A percentile compares a stretch with the other conserved stretches of the same genome.
phyloP scores from a whole-genome alignment of 228 moss, liverwort and hornwort genomes.

The Sphagnum fallax region DNA sequence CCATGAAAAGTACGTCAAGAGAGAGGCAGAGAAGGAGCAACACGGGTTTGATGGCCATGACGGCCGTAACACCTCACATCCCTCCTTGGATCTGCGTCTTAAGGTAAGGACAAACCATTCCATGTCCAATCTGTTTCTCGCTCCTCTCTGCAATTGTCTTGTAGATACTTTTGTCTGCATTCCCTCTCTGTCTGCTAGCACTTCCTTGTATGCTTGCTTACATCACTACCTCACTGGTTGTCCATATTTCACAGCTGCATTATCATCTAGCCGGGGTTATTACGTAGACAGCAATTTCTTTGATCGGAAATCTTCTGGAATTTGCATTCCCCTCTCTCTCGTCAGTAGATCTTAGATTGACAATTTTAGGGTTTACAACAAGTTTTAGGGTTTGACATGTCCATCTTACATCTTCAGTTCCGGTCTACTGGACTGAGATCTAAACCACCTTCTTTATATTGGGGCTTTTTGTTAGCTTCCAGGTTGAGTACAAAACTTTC shows the following conservation, averaged over 20 bases:
- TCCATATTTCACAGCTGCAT: background rate
- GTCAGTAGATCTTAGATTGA: too few species aligned
- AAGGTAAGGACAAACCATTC: constrained; percentile 39
- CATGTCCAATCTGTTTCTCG: background rate
- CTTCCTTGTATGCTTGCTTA: background rate
- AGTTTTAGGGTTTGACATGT: too few species aligned
- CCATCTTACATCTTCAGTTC: too few species aligned
- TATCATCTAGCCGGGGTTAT: background rate
- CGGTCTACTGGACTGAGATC: too few species aligned
- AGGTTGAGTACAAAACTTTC: too few species aligned
- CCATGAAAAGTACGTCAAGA: constrained; percentile 95
- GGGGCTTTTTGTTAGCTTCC: too few species aligned
- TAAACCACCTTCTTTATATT: too few species aligned
- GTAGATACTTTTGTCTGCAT: background rate
- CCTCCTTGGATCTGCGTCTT: constrained; percentile 84
- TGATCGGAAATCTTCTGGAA: too few species aligned
- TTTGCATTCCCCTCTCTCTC: too few species aligned
- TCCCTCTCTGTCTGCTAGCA: background rate
- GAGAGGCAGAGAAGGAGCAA: constrained; percentile 78
- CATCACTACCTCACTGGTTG: background rate
- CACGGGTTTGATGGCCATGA: constrained; percentile 20
- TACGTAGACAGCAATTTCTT: too few species aligned
- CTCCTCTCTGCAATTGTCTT: background rate
- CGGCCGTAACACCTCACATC: constrained; percentile 29
- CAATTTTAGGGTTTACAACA: too few species aligned